Conservation (phyloP, 257 asterid genomes). For the Salvia hispanica region DNA sequence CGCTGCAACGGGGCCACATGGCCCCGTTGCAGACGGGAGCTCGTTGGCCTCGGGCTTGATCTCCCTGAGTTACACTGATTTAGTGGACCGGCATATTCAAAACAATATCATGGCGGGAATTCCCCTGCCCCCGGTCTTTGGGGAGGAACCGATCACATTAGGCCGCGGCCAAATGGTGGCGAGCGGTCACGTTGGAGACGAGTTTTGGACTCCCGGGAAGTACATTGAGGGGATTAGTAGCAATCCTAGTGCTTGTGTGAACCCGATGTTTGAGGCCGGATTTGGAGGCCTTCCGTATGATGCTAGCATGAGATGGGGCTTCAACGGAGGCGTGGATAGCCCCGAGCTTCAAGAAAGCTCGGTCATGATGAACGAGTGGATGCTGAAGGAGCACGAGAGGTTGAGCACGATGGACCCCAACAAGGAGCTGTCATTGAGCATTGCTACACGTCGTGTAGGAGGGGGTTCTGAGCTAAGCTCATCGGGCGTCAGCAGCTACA, state of each 20-base stretch:
- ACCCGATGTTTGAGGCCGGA: conserved; percentile 36
- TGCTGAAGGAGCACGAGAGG: conserved; percentile 30
- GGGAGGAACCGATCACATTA: conserved; percentile 24
- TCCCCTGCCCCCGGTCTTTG: conserved; percentile 38
- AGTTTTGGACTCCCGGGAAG: no score
- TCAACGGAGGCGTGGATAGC: not conserved
- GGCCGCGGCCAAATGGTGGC: no score
- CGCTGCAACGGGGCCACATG: conserved; percentile 36
- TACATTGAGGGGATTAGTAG: no score
- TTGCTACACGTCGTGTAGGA: conserved; percentile 42
- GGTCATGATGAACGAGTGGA: conserved; percentile 42
- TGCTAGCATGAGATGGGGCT: conserved; percentile 41
- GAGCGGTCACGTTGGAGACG: no score
- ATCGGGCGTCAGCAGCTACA: conserved; percentile 43
- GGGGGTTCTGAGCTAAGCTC: conserved; percentile 56
- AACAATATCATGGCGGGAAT: conserved; percentile 41
- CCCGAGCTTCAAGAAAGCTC: conserved; percentile 34
- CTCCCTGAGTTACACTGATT: conserved; percentile 34
- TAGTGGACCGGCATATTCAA: conserved; percentile 33
- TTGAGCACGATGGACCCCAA: not conserved
- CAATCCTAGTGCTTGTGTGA: not conserved
- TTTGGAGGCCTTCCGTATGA: conserved; percentile 35
- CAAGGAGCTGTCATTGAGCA: conserved; percentile 70
- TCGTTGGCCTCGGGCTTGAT: conserved; percentile 32
- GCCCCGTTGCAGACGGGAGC: conserved; percentile 37